Base-by-base conservation (phyloP, 1,284 basidiomycete genomes). In the Ustilago sp. region DNA sequence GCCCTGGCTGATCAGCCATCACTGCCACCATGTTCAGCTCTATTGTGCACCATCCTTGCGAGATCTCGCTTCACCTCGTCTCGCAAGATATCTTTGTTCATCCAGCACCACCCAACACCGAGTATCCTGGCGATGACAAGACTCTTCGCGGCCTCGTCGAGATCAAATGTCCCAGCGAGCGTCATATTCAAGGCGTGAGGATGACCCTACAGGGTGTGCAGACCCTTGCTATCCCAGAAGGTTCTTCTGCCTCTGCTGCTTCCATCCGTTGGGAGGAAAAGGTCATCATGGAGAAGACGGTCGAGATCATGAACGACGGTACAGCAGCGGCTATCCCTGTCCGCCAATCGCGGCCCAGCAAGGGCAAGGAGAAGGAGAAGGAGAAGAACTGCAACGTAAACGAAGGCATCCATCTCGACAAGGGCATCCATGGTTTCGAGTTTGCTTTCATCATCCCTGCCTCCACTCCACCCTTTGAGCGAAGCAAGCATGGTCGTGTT, bases 371-470 rank as follows among this genome's bases (percentile, higher is more conserved):
- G 41, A 81, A 77, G 54, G 79, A 68, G 35, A 73, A 68, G 63
- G 48, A 64, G 28, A 45, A 43, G 38, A 63, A 63, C 41, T 69
- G 73, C 68, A 65, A 59, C 34, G 59, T 68, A 36, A 55, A 59
- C 8, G 69, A 71, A 8, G 79, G 79, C 53, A 59, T 85, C 6
- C 79, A 76, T 43, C 80, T 84, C 38, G 75, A 77, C 5, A 80
- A 78, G 59, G 83, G 83, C 39, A 69, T 84, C 19, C 82, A 84
- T 41, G 83, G 83, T 48, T 85, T 86, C 57, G 83, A 85, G 57
- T 85, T 85, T 53, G 74, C 82, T 34, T 83, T 85, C 65, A 82
- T 86, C 67, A 74, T 85, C 31, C 83, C 84, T 1, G 82, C 84
- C 13, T 83, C 80, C 45, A 68, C 74, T 0, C 56, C 84, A 12